A percentile compares a stretch with the other conserved stretches of the same genome.
These are phyloP conservation scores for Albatrellus sp. DNA, from an alignment of 1,284 basidiomycete genomes.

Conservation along the genomic window DNA sequence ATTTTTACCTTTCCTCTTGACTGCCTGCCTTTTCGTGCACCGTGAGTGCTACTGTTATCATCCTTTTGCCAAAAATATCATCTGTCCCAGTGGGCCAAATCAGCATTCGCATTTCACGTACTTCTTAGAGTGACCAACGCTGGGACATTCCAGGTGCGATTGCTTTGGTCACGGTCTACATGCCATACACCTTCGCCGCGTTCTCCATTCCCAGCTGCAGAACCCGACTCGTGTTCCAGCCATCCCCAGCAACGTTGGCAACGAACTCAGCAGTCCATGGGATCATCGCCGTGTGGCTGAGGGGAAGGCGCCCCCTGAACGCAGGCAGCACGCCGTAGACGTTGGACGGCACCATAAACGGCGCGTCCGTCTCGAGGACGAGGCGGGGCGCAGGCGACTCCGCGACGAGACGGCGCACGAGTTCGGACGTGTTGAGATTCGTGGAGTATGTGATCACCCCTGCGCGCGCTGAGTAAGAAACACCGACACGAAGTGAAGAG, in stretches of 20 bases:
- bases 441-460: constrained; percentile 70
- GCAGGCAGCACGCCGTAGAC: constrained; percentile 44
- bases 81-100: too few relatives aligned
- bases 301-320: constrained; percentile 46
- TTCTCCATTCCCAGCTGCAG: constrained; percentile 56
- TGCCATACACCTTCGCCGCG: constrained; percentile 48
- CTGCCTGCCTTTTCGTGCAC: background rate
- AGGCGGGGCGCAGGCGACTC: constrained; percentile 29
- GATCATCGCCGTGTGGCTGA: constrained; percentile 70
- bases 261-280: constrained; percentile 75
- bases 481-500: constrained; percentile 1
- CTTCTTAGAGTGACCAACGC: too few relatives aligned
- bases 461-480: constrained; percentile 13
- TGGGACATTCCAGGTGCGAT: too few relatives aligned
- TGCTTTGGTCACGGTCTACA: constrained; percentile 20
- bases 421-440: constrained; percentile 52
- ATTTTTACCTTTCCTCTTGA: constrained; percentile 9
- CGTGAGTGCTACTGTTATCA: too few relatives aligned
- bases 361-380: constrained; percentile 73
- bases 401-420: constrained; percentile 39
- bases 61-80: too few relatives aligned
- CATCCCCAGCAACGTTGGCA: constrained; percentile 34
- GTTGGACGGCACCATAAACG: constrained; percentile 72
- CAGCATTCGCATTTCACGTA: too few relatives aligned
- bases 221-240: constrained; percentile 44